phyloP scores from a whole-genome alignment of 1,139 yeast genomes.

The Hansenula sp. region DNA sequence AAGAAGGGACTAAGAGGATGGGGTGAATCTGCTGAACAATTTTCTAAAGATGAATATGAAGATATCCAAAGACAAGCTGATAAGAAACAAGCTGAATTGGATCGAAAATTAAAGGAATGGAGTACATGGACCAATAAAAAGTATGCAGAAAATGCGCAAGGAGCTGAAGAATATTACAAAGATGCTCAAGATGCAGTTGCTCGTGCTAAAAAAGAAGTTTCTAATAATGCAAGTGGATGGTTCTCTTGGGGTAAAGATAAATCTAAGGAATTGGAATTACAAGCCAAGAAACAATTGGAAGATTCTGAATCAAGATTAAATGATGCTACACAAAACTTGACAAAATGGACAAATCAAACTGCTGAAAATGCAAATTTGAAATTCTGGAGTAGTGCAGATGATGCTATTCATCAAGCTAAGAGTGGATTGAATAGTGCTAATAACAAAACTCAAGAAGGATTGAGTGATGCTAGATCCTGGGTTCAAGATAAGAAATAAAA shows the following conservation, averaged over 20 bases:
- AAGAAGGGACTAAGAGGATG: conserved; percentile 36
- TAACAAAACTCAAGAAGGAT: conserved; percentile 26
- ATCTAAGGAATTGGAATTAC: conserved; percentile 28
- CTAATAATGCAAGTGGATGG: conserved; percentile 28
- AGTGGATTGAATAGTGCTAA: conserved; percentile 25
- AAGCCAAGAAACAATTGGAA: conserved; percentile 28
- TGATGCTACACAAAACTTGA: conserved; percentile 23
- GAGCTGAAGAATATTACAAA: conserved; percentile 26
- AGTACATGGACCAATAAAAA: conserved; percentile 21
- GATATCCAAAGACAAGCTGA: conserved; percentile 20
- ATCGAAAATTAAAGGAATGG: conserved; percentile 22
- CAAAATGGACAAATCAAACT: conserved; percentile 19
- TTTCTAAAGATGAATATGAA: conserved; percentile 37
- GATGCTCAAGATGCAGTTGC: conserved; percentile 25
- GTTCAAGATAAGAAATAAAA: conserved; percentile 22
- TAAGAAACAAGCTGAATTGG: conserved; percentile 13
- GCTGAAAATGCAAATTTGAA: conserved; percentile 19
- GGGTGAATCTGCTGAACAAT: conserved; percentile 39
- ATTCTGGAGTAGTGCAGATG: conserved; percentile 27
- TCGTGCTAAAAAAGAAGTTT: conserved; percentile 30
- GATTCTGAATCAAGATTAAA: conserved; percentile 24
- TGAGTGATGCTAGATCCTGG: conserved; percentile 26
- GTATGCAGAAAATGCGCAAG: conserved; percentile 26
- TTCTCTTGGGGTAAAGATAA: conserved; percentile 28
- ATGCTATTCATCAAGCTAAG: conserved; percentile 26